These are phyloP conservation scores for Herpetomonas tarakana DNA, from an alignment of 208 protist genomes.

Conservation along the genomic window DNA sequence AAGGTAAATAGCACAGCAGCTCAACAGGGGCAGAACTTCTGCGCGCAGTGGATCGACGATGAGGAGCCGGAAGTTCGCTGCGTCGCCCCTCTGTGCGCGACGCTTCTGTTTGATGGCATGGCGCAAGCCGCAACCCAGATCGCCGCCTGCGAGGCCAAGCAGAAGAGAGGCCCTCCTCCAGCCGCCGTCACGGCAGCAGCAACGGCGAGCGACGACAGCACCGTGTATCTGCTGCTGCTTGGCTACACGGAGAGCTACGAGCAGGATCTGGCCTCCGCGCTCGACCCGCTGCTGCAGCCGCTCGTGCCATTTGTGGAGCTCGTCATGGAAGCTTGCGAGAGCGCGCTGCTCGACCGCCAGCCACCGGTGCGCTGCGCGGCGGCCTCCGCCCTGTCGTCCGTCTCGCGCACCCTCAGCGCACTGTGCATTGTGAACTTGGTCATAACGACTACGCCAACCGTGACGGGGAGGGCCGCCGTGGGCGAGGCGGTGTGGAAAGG, in stretches of 20 bases:
- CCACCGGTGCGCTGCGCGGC: slow-evolving; percentile 52
- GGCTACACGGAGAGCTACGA: not conserved
- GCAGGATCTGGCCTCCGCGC: not conserved
- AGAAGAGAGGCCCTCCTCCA: not conserved
- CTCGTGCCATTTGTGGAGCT: slow-evolving; percentile 30
- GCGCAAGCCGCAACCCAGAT: slow-evolving; percentile 33
- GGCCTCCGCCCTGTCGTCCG: slow-evolving; percentile 39
- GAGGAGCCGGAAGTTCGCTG: slow-evolving; percentile 70
- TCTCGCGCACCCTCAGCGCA: slow-evolving; percentile 48
- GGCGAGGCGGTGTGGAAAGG: slow-evolving; percentile 23
- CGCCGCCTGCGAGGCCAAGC: not conserved
- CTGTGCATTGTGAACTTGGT: slow-evolving; percentile 5
- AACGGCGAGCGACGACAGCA: not conserved
- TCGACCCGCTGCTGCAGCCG: slow-evolving; percentile 10
- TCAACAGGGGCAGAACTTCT: slow-evolving; percentile 7
- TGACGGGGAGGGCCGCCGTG: slow-evolving; percentile 8
- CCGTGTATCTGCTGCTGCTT: not conserved
- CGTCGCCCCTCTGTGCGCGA: slow-evolving; percentile 30
- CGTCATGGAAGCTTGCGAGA: slow-evolving; percentile 25
- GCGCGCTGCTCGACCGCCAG: slow-evolving; percentile 34
- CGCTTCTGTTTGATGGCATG: slow-evolving; percentile 25
- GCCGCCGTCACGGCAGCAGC: not conserved
- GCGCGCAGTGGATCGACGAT: slow-evolving; percentile 31
- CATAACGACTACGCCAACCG: slow-evolving; percentile 4
- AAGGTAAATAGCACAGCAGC: not conserved